A percentile compares a stretch with the other conserved stretches of the same genome.
These are phyloP conservation scores for Emericellopsis terricola DNA, from an alignment of 495 filamentous ascomycete genomes.

Conservation along the genomic window DNA sequence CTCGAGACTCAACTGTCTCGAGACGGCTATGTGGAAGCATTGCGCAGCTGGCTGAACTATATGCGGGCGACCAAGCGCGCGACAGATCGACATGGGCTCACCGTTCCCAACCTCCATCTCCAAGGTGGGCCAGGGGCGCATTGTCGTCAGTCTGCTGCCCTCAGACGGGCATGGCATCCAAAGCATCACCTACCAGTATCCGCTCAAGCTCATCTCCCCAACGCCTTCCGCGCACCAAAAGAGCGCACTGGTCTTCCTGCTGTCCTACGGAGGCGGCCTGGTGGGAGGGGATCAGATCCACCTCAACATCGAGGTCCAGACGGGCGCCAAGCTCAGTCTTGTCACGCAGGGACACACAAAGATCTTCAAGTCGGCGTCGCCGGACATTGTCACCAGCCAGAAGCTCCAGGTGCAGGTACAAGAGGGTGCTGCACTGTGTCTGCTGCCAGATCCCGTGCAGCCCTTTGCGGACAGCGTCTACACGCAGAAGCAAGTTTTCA, in stretches of 20 bases:
- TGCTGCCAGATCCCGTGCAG: conserved; percentile 88
- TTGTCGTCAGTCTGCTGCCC: conserved; percentile 55
- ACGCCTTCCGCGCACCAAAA: conserved; percentile 28
- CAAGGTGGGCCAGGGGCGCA: conserved; percentile 55
- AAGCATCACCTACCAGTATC: conserved; percentile 74
- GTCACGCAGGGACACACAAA: conserved; percentile 94
- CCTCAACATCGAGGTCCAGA: conserved; percentile 47
- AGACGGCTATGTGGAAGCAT: background rate
- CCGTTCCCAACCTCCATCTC: conserved; percentile 55
- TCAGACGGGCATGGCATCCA: conserved; percentile 53
- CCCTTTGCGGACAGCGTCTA: conserved; percentile 70
- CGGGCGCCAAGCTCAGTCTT: conserved; percentile 51
- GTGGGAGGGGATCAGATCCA: conserved; percentile 70
- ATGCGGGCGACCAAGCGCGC: no score
- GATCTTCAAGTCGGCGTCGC: conserved; percentile 61
- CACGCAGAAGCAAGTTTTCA: conserved; percentile 64
- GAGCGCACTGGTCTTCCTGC: conserved; percentile 61
- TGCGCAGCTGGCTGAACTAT: no score
- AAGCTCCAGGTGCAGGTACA: conserved; percentile 42
- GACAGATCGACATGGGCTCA: conserved; percentile 21
- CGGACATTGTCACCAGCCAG: conserved; percentile 46
- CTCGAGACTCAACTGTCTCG: no score
- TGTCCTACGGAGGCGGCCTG: conserved; percentile 89
- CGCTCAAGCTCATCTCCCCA: conserved; percentile 77
- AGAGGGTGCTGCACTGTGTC: conserved; percentile 50